Conservation (phyloP, 768 basidiomycete genomes). For the Trametes meyenii region DNA sequence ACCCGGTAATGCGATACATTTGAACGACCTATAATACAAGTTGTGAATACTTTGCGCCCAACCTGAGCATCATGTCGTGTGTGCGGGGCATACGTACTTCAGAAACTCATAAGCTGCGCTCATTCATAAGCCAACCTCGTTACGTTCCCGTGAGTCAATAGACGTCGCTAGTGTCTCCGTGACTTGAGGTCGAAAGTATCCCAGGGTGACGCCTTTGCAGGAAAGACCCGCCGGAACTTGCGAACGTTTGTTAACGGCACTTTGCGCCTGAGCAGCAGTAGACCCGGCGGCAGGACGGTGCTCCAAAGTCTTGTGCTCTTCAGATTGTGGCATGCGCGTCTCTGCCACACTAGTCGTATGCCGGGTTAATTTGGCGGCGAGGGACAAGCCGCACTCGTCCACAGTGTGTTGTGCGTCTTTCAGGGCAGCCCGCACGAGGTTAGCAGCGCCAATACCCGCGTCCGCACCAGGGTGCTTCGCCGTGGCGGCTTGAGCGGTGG, state of each 20-base stretch:
- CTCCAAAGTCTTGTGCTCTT: constrained; percentile 32
- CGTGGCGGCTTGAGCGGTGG: constrained; percentile 38
- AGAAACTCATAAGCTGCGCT: no score
- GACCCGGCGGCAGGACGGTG: constrained; percentile 29
- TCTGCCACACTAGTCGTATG: constrained; percentile 25
- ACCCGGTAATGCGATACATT: no score
- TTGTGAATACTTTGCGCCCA: no score
- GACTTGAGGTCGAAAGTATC: constrained; percentile 3
- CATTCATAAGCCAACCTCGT: constrained; percentile 1
- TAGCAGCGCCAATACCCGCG: constrained; percentile 21
- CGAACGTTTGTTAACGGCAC: constrained; percentile 23
- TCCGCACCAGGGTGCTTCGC: constrained; percentile 34
- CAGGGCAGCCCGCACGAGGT: constrained; percentile 28
- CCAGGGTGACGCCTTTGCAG: no score
- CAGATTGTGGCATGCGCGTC: constrained; percentile 28
- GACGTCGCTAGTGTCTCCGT: constrained; percentile 22
- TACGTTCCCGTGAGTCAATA: constrained; percentile 29
- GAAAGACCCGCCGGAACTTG: constrained; percentile 16
- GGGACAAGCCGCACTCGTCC: constrained; percentile 1
- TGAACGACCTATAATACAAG: no score
- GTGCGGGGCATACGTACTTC: no score
- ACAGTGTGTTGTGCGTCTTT: constrained; percentile 27
- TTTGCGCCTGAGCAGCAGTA: constrained; percentile 31
- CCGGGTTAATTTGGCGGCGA: constrained; percentile 19
- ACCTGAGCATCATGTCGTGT: no score